Base-by-base conservation (phyloP, 371 early-diverging fungal species). In the Saksenaea oblongispora region DNA sequence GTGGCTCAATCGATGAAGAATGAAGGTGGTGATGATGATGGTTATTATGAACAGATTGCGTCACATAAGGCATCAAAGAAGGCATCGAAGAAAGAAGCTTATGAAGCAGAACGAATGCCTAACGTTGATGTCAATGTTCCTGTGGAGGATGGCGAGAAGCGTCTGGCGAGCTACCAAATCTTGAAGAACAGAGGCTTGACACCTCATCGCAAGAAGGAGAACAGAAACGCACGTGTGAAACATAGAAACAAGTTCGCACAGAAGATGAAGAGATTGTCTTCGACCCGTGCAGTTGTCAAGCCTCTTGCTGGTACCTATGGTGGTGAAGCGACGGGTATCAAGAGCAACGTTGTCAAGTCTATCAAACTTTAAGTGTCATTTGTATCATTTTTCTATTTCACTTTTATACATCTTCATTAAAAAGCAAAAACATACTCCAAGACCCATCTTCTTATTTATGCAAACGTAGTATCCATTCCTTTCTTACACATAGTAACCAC, bases 291-390 rank as follows among this genome's bases (percentile, higher is more conserved):
- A 14, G 87, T 95, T 41, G 85, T 84, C 62, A 84, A 85, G 37
- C 58, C 80, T 35, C 87, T 80, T 39, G 76, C 82, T 58, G 85
- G 90, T 35, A 75, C 83, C 31, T 98, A 98, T 79, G 90, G 86
- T 66, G 98, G 98, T 69, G 98, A 98, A 83, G 78, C 82, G 69
- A 95, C 97, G 9, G 97, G 98, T 84, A 97, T 98, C 85, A 95
- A 95, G 83, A 80, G 89, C 34, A 84, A 87, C 37, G 77, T 96
- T 26, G 75, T 94, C 11, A 88, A 94, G 70, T 89, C 90, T 78
- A 88, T 93, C 64, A 85, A 87, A 34, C 55, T 65, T 18, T 65
- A 65, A 56, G 41, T 37, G 7, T 14, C 34, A 28, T 56, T 13
- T 57, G 58, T 34, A 37, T 57, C 37, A 34, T 55, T 55, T n/a